Evolutionary conservation across 2,329 filamentous ascomycete species (phyloP).

Genomic region (Drechslerella dactyloides): DNA sequence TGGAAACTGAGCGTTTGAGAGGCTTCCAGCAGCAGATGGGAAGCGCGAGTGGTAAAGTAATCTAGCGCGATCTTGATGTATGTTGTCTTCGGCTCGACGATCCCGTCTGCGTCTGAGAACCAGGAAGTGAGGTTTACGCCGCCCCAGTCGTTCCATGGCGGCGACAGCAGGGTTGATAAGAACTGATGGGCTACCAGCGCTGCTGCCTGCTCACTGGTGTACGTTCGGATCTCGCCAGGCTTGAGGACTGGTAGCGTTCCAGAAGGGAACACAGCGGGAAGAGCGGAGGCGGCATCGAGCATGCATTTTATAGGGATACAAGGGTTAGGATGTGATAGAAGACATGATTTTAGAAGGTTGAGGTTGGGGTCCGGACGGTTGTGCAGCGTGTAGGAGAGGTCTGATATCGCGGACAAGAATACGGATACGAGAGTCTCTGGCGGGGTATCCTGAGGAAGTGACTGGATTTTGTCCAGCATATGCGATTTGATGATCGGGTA

Average conservation of each 20-base stretch:
- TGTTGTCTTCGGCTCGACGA: slow-evolving; percentile 25
- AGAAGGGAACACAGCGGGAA: slow-evolving; percentile 16
- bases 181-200: slow-evolving; percentile 28
- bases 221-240: slow-evolving; percentile 15
- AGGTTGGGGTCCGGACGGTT: slow-evolving; percentile 31
- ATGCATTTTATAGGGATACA: slow-evolving; percentile 6
- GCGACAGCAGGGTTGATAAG: slow-evolving; percentile 21
- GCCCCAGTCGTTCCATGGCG: slow-evolving; percentile 44
- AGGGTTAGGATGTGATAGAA: slow-evolving; percentile 3
- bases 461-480: slow-evolving; percentile 17
- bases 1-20: slow-evolving; percentile 13
- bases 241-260: slow-evolving; percentile 14
- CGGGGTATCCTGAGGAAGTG: neutral
- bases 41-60: neutral
- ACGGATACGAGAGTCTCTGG: slow-evolving; percentile 8
- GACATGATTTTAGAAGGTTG: slow-evolving; percentile 23
- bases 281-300: slow-evolving; percentile 12
- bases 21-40: neutral
- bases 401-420: slow-evolving; percentile 32
- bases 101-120: slow-evolving; percentile 38
- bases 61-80: slow-evolving; percentile 36
- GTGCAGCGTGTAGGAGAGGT: slow-evolving; percentile 39
- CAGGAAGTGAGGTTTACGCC: slow-evolving; percentile 43
- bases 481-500: slow-evolving; percentile 27
- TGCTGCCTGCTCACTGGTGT: slow-evolving; percentile 12